Base-by-base conservation (phyloP, 1,284 basidiomycete genomes). In the Leccinum insolens region DNA sequence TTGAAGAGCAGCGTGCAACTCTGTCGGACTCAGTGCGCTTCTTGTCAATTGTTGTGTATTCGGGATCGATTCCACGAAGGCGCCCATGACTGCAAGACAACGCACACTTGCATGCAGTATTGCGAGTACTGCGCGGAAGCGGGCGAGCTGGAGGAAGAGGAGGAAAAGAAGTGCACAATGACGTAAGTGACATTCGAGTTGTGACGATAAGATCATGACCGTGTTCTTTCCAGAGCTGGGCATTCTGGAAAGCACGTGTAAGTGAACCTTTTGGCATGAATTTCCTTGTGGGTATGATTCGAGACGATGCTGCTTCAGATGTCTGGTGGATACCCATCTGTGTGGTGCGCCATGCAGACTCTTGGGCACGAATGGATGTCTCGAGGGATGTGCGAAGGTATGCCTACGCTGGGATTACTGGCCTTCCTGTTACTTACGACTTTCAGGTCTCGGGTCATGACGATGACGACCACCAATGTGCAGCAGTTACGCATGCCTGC, bases 231-330 rank as follows among this genome's bases (percentile, higher is more conserved):
- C 8, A 88, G 87, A 7, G 87, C 87, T 55, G 87, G 88, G 1
- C 87, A 89, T 71, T 72, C 81, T 31, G 85, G 85, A 37, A 76
- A 76, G 22, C 88, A 89, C 68, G 78, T 87, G 86, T 87, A 72
- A 67, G 84, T 61, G 31, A 28, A 65, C 25, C 41, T 60, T 39
- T 6, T 61, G 37, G n/a, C 11, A 4, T n/a, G 7, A 14, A 44
- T 41, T 41, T 34, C 57, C 4, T 25, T 14, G 5, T 39, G 20
- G 52, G 20, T 34, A 61, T 2, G 12, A 62, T 63, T 34, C 6
- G 34, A 59, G 15, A 59, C 17, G 55, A 31, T 20, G 41, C 12
- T 41, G 49, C 7, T 11, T 25, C 60, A 88, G 87, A 52, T 88
- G 87, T 70, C 79, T 79, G 17, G 79, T 85, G 6, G 77, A 79